These are phyloP conservation scores for Selaginella tamariscina DNA, from an alignment of 75 land plant species.

Conservation along the genomic window DNA sequence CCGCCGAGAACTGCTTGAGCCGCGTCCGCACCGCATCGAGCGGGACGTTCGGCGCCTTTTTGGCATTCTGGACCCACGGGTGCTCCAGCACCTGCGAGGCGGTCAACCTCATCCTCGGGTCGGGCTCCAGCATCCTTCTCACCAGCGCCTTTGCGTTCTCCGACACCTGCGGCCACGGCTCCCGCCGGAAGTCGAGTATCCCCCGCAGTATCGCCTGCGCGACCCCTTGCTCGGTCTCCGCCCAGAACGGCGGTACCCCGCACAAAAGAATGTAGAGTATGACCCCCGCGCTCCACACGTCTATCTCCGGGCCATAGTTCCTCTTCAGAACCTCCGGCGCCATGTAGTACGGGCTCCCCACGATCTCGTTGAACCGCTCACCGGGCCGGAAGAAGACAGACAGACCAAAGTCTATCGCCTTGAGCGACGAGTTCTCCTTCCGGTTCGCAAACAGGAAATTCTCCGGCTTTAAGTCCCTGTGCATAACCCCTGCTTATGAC, in stretches of 20 bases:
- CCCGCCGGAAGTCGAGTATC: neutral
- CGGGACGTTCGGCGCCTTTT: slow-evolving; percentile 60
- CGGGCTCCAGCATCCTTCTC: neutral
- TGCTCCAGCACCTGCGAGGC: slow-evolving; percentile 4
- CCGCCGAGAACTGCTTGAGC: slow-evolving; percentile 58
- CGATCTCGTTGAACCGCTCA: neutral
- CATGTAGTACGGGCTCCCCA: slow-evolving; percentile 5
- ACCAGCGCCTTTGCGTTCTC: neutral
- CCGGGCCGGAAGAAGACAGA: slow-evolving; percentile 69
- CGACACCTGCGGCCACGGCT: neutral
- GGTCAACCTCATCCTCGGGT: neutral
- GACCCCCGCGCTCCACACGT: slow-evolving; percentile 7
- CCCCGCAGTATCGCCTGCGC: neutral
- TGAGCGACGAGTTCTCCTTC: slow-evolving; percentile 47
- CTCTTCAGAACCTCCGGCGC: slow-evolving; percentile 3
- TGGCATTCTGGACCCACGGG: slow-evolving; percentile 27
- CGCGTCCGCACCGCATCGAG: slow-evolving; percentile 60
- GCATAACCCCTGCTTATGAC: slow-evolving; percentile 64
- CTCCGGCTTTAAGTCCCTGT: slow-evolving; percentile 74
- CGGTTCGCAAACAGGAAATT: slow-evolving; percentile 52
- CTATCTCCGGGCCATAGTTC: slow-evolving; percentile 1
- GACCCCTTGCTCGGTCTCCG: neutral
- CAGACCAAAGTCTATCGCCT: slow-evolving; percentile 78
- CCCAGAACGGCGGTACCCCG: slow-evolving; percentile 5
- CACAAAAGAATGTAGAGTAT: slow-evolving; percentile 1